Evolutionary conservation across 352 stramenopile genomes (phyloP).

Genomic region (Phytophthora fragariaefolia): DNA sequence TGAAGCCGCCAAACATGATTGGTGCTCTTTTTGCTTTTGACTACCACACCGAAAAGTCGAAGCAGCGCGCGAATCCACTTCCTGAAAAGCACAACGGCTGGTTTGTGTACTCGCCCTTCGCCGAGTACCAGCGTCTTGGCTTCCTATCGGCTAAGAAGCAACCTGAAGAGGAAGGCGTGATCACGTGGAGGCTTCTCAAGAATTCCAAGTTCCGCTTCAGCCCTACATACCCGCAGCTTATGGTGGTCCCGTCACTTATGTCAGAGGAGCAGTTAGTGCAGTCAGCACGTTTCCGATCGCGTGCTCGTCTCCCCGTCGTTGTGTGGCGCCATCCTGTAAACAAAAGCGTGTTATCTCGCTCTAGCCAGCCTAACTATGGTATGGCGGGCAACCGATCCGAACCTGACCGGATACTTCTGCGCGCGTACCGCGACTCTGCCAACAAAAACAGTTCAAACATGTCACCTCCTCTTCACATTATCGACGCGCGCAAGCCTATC

Average conservation of each 20-base stretch:
- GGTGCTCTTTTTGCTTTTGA: conserved; percentile 82
- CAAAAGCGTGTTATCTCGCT: conserved; percentile 94
- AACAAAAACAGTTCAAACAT: conserved; percentile 79
- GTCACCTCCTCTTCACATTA: conserved; percentile 82
- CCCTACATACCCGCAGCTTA: conserved; percentile 94
- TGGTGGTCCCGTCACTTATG: conserved; percentile 95
- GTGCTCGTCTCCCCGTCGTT: conserved; percentile 92
- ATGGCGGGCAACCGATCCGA: conserved; percentile 94
- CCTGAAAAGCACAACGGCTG: conserved; percentile 77
- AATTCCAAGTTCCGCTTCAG: conserved; percentile 94
- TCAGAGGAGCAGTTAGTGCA: conserved; percentile 92
- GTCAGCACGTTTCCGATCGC: conserved; percentile 92
- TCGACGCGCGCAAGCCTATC: conserved; percentile 84
- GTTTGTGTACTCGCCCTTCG: conserved; percentile 83
- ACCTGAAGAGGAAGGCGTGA: conserved; percentile 37
- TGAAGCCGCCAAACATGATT: conserved; percentile 85
- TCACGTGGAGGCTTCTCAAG: conserved; percentile 88
- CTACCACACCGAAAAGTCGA: conserved; percentile 75
- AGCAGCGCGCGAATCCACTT: conserved; percentile 38
- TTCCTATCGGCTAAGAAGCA: conserved; percentile 67
- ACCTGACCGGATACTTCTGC: conserved; percentile 92
- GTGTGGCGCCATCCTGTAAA: conserved; percentile 93
- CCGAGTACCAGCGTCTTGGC: conserved; percentile 84
- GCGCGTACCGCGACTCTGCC: conserved; percentile 84
- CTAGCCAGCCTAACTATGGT: conserved; percentile 96